Evolutionary conservation across 805 yeast species (phyloP).

Genomic region (Pichia manshurica): DNA sequence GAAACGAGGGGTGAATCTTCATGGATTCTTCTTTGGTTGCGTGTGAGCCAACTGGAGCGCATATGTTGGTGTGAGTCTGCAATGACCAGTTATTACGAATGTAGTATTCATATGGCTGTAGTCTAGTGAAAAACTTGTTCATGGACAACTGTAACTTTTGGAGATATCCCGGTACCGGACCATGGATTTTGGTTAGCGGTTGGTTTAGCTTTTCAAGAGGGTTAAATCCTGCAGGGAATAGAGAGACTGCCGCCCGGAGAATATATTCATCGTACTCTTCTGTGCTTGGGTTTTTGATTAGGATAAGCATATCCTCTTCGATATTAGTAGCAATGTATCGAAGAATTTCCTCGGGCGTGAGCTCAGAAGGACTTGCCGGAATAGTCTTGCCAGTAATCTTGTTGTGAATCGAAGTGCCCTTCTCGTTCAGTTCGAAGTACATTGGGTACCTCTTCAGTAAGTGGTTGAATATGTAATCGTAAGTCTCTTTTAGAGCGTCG

Average conservation of each 20-base stretch:
- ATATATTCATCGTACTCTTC: constrained; percentile 48
- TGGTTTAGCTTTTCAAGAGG: constrained; percentile 48
- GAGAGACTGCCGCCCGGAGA: constrained; percentile 49
- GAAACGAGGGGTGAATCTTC: constrained; percentile 31
- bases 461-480: constrained; percentile 24
- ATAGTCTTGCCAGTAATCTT: constrained; percentile 36
- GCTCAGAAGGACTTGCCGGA: constrained; percentile 26
- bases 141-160: constrained; percentile 52
- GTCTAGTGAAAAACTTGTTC: constrained; percentile 58
- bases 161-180: constrained; percentile 66
- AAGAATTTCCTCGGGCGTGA: constrained; percentile 16
- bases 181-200: constrained; percentile 57
- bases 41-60: constrained; percentile 42
- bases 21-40: constrained; percentile 31
- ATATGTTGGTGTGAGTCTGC: constrained; percentile 52
- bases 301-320: constrained; percentile 60
- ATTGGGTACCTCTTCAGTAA: constrained; percentile 47
- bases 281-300: constrained; percentile 38
- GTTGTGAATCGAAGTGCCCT: constrained; percentile 30
- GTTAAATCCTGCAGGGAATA: constrained; percentile 70
- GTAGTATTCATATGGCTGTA: constrained; percentile 50
- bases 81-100: constrained; percentile 66
- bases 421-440: constrained; percentile 34
- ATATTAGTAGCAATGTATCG: constrained; percentile 27
- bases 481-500: constrained; percentile 38